These are phyloP conservation scores for Fragaria nilgerrensis DNA, from an alignment of 306 rosid genomes.

Conservation along the genomic window DNA sequence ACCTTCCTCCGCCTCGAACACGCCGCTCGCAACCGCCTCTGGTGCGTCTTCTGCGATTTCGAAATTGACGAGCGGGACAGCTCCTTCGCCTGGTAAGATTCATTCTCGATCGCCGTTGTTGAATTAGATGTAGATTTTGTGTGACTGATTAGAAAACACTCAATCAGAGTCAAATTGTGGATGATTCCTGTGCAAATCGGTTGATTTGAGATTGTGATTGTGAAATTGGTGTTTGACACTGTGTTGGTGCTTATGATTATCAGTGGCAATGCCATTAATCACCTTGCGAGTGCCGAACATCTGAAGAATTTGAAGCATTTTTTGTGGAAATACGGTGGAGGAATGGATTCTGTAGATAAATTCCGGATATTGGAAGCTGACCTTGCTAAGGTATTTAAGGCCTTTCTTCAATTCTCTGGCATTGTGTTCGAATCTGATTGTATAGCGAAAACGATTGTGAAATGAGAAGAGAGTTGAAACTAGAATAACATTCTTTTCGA, in stretches of 20 bases:
- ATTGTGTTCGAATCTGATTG: background rate
- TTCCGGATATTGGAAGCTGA: slow-evolving; percentile 59
- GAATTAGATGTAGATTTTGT: background rate
- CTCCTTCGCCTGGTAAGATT: slow-evolving; percentile 61
- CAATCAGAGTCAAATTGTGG: background rate
- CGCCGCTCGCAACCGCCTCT: slow-evolving; percentile 61
- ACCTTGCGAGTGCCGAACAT: slow-evolving; percentile 66
- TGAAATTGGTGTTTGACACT: slow-evolving; percentile 8
- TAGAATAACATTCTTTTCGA: background rate
- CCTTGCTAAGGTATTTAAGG: slow-evolving; percentile 51
- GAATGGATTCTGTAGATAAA: slow-evolving; percentile 42
- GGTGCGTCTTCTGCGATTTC: slow-evolving; percentile 80
- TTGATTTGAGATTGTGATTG: background rate
- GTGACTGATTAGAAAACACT: slow-evolving; percentile 1
- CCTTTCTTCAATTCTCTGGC: background rate
- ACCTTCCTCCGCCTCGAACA: slow-evolving; percentile 41
- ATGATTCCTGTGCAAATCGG: background rate
- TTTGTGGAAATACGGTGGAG: slow-evolving; percentile 76
- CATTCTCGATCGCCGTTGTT: background rate
- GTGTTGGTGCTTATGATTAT: slow-evolving; percentile 8
- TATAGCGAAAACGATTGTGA: background rate
- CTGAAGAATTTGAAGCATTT: slow-evolving; percentile 81
- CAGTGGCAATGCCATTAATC: slow-evolving; percentile 75
- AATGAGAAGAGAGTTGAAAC: background rate
- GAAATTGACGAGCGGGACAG: slow-evolving; percentile 52